phyloP scores from a whole-genome alignment of 805 yeast species.

The Wickerhamomyces kurtzmanii region DNA sequence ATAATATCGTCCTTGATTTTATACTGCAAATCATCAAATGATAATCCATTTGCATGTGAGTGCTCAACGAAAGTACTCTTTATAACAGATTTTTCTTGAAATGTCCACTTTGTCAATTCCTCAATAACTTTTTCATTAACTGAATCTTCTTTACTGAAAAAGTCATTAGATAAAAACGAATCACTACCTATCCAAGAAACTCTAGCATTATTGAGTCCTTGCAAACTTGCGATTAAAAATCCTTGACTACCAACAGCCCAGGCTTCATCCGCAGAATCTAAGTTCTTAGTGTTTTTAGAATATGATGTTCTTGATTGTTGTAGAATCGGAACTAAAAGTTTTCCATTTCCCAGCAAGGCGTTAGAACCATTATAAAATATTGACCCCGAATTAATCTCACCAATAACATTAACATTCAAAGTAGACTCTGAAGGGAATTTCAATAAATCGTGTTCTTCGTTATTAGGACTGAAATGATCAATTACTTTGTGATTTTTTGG shows the following conservation, averaged over 20 bases:
- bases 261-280: slow-evolving; percentile 31
- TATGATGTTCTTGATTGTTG: slow-evolving; percentile 58
- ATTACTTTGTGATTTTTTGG: slow-evolving; percentile 58
- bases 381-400: slow-evolving; percentile 12
- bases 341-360: slow-evolving; percentile 63
- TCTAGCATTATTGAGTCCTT: slow-evolving; percentile 72
- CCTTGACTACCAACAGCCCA: slow-evolving; percentile 85
- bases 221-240: slow-evolving; percentile 65
- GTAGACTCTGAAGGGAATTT: slow-evolving; percentile 7
- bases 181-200: slow-evolving; percentile 72
- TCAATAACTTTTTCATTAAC: slow-evolving; percentile 30
- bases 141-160: slow-evolving; percentile 15
- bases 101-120: slow-evolving; percentile 58
- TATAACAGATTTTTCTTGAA: slow-evolving; percentile 59
- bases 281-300: slow-evolving; percentile 38
- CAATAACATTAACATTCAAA: slow-evolving; percentile 10
- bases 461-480: slow-evolving; percentile 49
- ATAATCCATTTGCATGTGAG: slow-evolving; percentile 30
- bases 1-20: slow-evolving; percentile 65
- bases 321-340: slow-evolving; percentile 60
- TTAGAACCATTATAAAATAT: slow-evolving; percentile 43
- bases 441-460: slow-evolving; percentile 14
- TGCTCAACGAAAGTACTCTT: slow-evolving; percentile 46
- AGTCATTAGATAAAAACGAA: slow-evolving; percentile 34
- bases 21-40: slow-evolving; percentile 40